Base-by-base conservation (phyloP, 495 filamentous ascomycete genomes). In the Cudoniella acicularis region DNA sequence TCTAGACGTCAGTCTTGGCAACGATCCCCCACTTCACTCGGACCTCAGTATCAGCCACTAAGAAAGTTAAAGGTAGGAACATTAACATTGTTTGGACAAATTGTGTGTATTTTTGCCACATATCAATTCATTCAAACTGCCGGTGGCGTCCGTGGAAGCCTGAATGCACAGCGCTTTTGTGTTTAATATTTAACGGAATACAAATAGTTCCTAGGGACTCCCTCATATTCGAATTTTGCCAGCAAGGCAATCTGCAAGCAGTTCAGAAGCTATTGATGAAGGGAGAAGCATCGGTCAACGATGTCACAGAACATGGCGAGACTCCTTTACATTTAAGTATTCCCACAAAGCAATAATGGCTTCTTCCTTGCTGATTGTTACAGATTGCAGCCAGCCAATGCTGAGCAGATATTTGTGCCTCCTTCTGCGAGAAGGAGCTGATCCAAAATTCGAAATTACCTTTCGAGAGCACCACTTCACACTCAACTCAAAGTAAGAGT, bases 201-300 rank as follows among this genome's bases (percentile, higher is more conserved):
- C 26, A 54, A 30, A 21, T 54, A 22, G 16, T 54, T 2, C 52
- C 27, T 42, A 4, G 10, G 20, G 21, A 21, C 24, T 54, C 52
- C 22, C 16, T 6, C 10, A 54, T 54, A 42, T 54, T 54, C n/a
- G 27, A 54, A 43, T 45, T 42, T 22, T 54, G 52, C 25, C 27
- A 30, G 10, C 6, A 42, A 1, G 52, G 52, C 11, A 24, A 54
- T 43, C 11, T 54, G 16, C n/a, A 42, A 20, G 52, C 16, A 2
- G 52, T 54, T 2, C 21, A 22, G 24, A 17, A 41, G 17, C 11
- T 42, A 30, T 8, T 54, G 10, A 10, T 10, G 11, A 23, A 13
- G 41, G 9, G 36, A 21, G 30, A 54, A 16, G 30, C 52, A 41
- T 41, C 52, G 17, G 52, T 54, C 20, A 42, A 54, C 43, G 52